phyloP scores from a whole-genome alignment of 306 rosid species.

The Sesbania bispinosa region DNA sequence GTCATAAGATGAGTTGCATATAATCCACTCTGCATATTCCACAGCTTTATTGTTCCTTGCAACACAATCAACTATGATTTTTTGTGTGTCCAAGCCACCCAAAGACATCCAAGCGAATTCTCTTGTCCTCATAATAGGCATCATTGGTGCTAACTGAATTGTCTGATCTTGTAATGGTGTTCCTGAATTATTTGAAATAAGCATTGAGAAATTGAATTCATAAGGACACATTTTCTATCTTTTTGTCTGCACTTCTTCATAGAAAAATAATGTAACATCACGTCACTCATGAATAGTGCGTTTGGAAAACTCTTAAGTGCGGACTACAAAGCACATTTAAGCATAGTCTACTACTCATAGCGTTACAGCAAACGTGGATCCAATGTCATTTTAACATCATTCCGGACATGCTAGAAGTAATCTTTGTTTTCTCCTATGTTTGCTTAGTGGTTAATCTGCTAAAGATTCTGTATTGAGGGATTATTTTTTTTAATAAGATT shows the following conservation, averaged over 20 bases:
- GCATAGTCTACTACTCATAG: too few relatives aligned
- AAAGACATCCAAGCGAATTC: background rate
- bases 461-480: too few relatives aligned
- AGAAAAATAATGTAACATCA: too few relatives aligned
- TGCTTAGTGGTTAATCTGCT: too few relatives aligned
- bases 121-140: constrained; percentile 30
- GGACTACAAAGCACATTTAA: too few relatives aligned
- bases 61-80: background rate
- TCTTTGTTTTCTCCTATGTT: background rate
- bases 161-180: constrained; percentile 11
- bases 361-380: too few relatives aligned
- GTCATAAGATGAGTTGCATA: constrained; percentile 37
- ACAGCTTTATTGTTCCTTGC: background rate
- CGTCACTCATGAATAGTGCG: too few relatives aligned
- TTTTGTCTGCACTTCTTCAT: background rate
- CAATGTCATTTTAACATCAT: too few relatives aligned
- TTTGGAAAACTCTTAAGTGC: too few relatives aligned
- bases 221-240: background rate
- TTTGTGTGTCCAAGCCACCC: background rate
- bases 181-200: constrained; percentile 17
- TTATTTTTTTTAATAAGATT: too few relatives aligned
- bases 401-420: background rate
- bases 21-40: constrained; percentile 20
- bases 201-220: background rate
- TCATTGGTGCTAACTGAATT: constrained; percentile 21